Evolutionary conservation across 2,329 filamentous ascomycete genomes (phyloP), one percentile per base, ranked within the genome.

Genomic region (Verticillium nubilum): DNA sequence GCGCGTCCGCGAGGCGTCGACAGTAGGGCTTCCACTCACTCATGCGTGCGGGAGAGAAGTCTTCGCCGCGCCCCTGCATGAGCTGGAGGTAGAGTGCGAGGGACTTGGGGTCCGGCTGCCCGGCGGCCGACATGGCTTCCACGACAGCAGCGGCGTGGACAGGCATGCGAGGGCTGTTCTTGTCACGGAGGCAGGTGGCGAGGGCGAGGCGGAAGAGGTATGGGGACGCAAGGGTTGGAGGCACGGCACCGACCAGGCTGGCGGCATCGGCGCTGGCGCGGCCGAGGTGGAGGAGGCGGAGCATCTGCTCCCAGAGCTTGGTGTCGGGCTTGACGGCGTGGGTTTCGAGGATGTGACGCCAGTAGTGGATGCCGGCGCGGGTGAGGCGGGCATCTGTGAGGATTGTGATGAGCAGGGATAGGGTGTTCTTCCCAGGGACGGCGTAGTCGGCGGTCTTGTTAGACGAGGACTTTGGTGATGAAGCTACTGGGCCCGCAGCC

Each of bases 151-250:
- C 84, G 4, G 90, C 89, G 64, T 89, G 81, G 3, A 78, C 73
- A 64, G 96, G 82, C 25, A 85, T 83, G 57, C 87, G 83, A n/a
- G 72, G 78, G 70, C 96, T 97, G 59, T 87, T 86, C 68, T 86
- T 88, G 76, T 97, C 92, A 59, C 88, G 84, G 26, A 85, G 76
- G 72, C 92, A 97, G 5, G 86, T 81, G 63, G 82, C 81, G 78
- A 97, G 86, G 58, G 89, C 91, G 54, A 91, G 82, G 58, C 85
- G 83, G 74, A 92, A 91, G 25, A 53, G 4, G 26, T 53, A 53
- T 3, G 52, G 52, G 25, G 52, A 28, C 13, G 13, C 25, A 10
- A 85, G 86, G 60, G 81, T 82, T 4, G 28, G n/a, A 2, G 83
- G 84, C 67, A 88, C 82, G 19, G 77, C 69, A 26, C 75, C 70